phyloP scores from a whole-genome alignment of 768 basidiomycete genomes.

The Bullera alba region DNA sequence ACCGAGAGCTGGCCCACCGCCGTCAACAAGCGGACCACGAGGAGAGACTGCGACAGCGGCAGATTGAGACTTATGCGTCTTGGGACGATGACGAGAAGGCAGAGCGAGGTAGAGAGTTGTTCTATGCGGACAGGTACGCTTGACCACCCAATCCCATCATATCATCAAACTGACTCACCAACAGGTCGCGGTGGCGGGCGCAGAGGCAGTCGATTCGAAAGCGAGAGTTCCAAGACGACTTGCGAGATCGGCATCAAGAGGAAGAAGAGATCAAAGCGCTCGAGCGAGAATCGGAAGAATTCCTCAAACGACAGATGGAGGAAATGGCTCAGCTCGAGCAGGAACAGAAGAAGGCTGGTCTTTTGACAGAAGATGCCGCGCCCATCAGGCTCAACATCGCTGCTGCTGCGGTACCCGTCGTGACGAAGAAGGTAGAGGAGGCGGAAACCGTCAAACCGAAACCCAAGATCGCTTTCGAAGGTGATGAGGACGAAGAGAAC shows the following conservation, averaged over 20 bases:
- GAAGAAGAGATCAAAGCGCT: conserved; percentile 80
- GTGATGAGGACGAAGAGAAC: conserved; percentile 80
- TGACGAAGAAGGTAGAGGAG: conserved; percentile 54
- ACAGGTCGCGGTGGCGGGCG: conserved; percentile 77
- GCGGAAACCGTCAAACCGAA: conserved; percentile 48
- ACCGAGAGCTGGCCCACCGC: conserved; percentile 39
- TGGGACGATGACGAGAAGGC: conserved; percentile 83
- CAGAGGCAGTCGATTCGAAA: conserved; percentile 63
- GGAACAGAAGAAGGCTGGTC: conserved; percentile 81
- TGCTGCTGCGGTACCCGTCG: conserved; percentile 50
- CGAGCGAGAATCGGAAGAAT: conserved; percentile 82
- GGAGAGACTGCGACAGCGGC: conserved; percentile 19
- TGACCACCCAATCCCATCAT: not conserved
- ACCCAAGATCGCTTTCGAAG: conserved; percentile 57
- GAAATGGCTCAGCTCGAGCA: conserved; percentile 88
- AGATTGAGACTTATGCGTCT: conserved; percentile 60
- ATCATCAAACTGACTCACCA: not conserved
- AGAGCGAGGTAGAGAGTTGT: conserved; percentile 84
- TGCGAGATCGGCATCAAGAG: conserved; percentile 72
- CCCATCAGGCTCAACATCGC: conserved; percentile 75
- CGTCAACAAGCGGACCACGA: conserved; percentile 28
- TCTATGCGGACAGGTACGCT: conserved; percentile 80
- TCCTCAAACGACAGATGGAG: conserved; percentile 88
- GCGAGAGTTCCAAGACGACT: conserved; percentile 71
- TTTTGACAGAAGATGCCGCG: conserved; percentile 83